Conservation (phyloP, 2,329 filamentous ascomycete genomes). For the Dothistroma septosporum region DNA sequence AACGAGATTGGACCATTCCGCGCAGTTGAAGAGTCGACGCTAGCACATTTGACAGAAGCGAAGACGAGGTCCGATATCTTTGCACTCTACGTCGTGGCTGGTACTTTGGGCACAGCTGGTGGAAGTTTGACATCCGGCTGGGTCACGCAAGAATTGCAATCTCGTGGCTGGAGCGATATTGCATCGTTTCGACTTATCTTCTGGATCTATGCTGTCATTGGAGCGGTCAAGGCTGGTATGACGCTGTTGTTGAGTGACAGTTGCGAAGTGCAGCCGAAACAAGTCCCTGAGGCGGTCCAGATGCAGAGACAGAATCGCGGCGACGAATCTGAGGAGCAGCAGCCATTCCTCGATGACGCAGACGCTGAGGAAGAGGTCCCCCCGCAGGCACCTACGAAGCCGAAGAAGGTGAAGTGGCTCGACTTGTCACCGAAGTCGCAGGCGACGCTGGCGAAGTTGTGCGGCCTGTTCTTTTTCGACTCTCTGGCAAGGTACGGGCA, state of each 20-base stretch:
- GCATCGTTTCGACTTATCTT: conserved; percentile 42
- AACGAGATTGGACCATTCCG: conserved; percentile 37
- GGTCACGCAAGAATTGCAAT: conserved; percentile 34
- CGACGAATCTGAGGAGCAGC: conserved; percentile 14
- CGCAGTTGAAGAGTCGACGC: conserved; percentile 34
- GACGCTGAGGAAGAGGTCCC: not conserved
- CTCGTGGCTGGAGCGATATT: conserved; percentile 36
- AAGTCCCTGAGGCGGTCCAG: conserved; percentile 3
- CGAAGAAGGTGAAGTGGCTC: conserved; percentile 11
- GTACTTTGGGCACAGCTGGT: conserved; percentile 28
- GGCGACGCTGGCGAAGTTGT: conserved; percentile 51
- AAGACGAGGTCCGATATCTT: conserved; percentile 29
- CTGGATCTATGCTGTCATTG: conserved; percentile 42
- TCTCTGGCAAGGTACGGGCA: conserved; percentile 50
- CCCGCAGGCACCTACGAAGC: not conserved
- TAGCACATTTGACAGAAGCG: conserved; percentile 31
- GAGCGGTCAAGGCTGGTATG: conserved; percentile 37
- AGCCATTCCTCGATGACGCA: conserved; percentile 13
- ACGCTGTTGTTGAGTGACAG: conserved; percentile 37
- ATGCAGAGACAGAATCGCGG: conserved; percentile 3
- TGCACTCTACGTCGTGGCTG: conserved; percentile 32
- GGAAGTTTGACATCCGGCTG: conserved; percentile 37
- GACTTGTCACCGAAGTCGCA: conserved; percentile 14
- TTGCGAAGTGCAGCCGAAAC: conserved; percentile 35
- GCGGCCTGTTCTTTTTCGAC: conserved; percentile 64